Conservation (phyloP, 805 yeast genomes). For the Saccharomycopsis selenospora region DNA sequence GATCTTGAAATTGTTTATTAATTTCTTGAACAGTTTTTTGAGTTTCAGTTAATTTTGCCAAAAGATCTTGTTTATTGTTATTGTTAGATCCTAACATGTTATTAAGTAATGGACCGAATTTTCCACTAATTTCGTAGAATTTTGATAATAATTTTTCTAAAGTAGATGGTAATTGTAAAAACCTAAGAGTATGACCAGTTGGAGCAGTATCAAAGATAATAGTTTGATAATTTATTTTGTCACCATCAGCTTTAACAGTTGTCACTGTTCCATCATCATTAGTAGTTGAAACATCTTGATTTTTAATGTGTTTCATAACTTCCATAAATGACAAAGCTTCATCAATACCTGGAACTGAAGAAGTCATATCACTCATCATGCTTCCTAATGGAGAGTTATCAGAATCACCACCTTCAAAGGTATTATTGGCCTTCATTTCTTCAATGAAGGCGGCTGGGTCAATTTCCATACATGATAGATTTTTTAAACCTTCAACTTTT, state of each 20-base stretch:
- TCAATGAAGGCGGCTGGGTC: constrained; percentile 93
- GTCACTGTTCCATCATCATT: constrained; percentile 27
- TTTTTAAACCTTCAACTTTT: constrained; percentile 79
- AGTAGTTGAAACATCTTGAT: constrained; percentile 38
- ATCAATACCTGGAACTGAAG: constrained; percentile 96
- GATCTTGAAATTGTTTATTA: constrained; percentile 90
- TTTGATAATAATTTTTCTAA: constrained; percentile 81
- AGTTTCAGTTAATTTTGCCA: constrained; percentile 70
- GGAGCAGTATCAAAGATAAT: constrained; percentile 99
- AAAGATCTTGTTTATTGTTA: constrained; percentile 56
- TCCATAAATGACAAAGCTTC: constrained; percentile 98
- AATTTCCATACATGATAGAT: constrained; percentile 95
- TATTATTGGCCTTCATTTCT: constrained; percentile 59
- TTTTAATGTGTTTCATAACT: constrained; percentile 91
- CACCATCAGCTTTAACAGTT: constrained; percentile 25
- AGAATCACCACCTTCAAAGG: constrained; percentile 40
- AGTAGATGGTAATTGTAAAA: constrained; percentile 89
- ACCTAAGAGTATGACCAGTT: constrained; percentile 95
- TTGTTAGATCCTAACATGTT: constrained; percentile 60
- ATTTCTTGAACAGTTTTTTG: constrained; percentile 80
- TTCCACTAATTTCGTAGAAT: constrained; percentile 77
- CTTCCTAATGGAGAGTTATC: constrained; percentile 39
- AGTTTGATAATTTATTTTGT: constrained; percentile 57
- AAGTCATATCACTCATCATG: constrained; percentile 84
- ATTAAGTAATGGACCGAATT: constrained; percentile 85